Conservation (phyloP, 768 basidiomycete species). For the Russula abietina region DNA sequence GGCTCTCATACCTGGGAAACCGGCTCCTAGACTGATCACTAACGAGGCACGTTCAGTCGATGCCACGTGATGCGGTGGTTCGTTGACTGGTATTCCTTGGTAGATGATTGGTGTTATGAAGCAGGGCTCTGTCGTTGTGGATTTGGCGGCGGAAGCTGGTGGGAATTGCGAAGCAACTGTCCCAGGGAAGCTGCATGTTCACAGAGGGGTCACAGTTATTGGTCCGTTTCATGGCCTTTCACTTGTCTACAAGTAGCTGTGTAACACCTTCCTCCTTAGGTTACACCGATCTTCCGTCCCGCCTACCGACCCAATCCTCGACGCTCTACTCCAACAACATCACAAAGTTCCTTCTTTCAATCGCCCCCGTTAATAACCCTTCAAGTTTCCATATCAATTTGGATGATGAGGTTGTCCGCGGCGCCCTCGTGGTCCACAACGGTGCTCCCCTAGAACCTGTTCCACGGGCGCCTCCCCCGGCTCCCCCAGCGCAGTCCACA, state of each 20-base stretch:
- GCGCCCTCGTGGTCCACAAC: slow-evolving; percentile 67
- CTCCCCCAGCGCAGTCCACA: slow-evolving; percentile 46
- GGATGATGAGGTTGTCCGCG: slow-evolving; percentile 78
- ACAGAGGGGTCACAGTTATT: slow-evolving; percentile 77
- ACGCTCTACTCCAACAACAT: slow-evolving; percentile 90
- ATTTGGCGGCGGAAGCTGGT: slow-evolving; percentile 83
- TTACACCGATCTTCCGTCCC: slow-evolving; percentile 81
- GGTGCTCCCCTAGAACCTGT: slow-evolving; percentile 60
- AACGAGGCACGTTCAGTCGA: slow-evolving; percentile 40
- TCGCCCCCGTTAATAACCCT: slow-evolving; percentile 46
- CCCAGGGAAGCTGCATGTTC: slow-evolving; percentile 64
- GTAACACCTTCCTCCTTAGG: slow-evolving; percentile 36
- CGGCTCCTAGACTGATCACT: slow-evolving; percentile 80
- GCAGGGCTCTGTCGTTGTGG: slow-evolving; percentile 84
- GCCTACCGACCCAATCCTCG: slow-evolving; percentile 83
- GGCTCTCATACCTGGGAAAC: slow-evolving; percentile 83
- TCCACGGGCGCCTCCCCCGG: slow-evolving; percentile 63
- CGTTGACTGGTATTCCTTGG: neutral
- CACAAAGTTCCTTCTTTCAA: slow-evolving; percentile 80
- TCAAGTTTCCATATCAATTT: slow-evolving; percentile 62
- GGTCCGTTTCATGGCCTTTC: slow-evolving; percentile 38
- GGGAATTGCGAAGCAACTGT: slow-evolving; percentile 81
- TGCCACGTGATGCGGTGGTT: neutral
- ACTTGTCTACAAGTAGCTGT: neutral
- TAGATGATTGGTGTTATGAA: slow-evolving; percentile 87